Evolutionary conservation across 805 yeast genomes (phyloP).

Genomic region (Dipodascus geniculatus): DNA sequence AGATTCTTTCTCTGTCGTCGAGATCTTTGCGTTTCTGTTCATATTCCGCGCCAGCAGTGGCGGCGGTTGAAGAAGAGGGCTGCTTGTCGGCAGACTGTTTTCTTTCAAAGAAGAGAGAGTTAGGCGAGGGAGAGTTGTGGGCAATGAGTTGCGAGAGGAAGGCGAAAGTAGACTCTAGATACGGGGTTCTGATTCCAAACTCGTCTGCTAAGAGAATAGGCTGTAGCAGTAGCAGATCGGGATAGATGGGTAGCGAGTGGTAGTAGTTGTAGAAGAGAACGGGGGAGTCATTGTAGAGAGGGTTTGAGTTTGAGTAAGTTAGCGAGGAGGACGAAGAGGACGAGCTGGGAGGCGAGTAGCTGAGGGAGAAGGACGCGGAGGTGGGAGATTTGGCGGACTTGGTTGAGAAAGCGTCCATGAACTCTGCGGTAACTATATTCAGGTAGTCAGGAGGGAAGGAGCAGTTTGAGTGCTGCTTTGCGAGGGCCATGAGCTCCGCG

Average conservation of each 20-base stretch:
- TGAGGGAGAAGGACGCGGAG: neutral
- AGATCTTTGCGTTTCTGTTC: neutral
- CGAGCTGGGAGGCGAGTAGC: neutral
- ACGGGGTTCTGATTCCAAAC: slow-evolving; percentile 75
- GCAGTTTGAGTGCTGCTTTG: slow-evolving; percentile 31
- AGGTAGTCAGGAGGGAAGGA: neutral
- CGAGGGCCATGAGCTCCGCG: slow-evolving; percentile 57
- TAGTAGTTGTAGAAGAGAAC: slow-evolving; percentile 55
- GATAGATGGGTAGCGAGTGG: slow-evolving; percentile 43
- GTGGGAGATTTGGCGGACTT: neutral
- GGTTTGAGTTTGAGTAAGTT: neutral
- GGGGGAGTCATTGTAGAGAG: slow-evolving; percentile 36
- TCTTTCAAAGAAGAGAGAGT: neutral
- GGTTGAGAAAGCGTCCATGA: neutral
- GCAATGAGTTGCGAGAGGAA: slow-evolving; percentile 26
- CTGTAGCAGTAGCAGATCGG: slow-evolving; percentile 70
- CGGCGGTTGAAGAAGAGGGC: neutral
- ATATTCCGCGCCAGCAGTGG: neutral
- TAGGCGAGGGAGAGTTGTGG: neutral
- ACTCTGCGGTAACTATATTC: neutral
- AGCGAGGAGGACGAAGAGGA: slow-evolving; percentile 1
- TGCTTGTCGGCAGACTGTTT: neutral
- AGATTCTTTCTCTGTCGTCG: neutral
- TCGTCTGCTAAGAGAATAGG: slow-evolving; percentile 90
- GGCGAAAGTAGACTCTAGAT: slow-evolving; percentile 78